phyloP scores from a whole-genome alignment of 2,329 filamentous ascomycete genomes.

The Claviceps humidiphila region DNA sequence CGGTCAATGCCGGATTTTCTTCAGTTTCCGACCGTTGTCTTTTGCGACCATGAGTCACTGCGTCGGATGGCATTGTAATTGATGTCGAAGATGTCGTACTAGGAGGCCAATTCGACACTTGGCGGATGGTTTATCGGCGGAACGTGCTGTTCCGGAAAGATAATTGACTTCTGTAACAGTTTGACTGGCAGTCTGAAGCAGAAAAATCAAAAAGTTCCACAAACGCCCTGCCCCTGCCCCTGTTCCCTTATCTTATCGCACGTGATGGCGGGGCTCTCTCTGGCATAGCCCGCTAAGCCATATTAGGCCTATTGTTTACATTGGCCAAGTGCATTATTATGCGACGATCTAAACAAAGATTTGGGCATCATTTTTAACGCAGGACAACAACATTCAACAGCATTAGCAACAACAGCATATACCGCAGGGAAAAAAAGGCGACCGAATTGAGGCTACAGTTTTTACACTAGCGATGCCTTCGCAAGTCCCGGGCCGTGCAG shows the following conservation, averaged over 20 bases:
- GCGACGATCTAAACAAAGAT: slow-evolving; percentile 17
- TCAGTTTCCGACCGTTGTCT: slow-evolving; percentile 22
- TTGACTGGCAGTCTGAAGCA: not conserved
- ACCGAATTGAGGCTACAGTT: not conserved
- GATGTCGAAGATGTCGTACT: not conserved
- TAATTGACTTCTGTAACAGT: not conserved
- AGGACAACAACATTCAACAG: not conserved
- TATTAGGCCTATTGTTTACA: slow-evolving; percentile 22
- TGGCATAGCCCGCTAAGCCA: slow-evolving; percentile 13
- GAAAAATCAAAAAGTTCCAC: not conserved
- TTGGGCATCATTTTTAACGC: not conserved
- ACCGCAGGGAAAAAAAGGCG: not conserved
- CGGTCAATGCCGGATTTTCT: slow-evolving; percentile 15
- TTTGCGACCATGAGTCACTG: slow-evolving; percentile 19
- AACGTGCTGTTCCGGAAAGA: not conserved
- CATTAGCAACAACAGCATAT: not conserved
- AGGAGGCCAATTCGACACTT: not conserved
- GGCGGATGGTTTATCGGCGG: not conserved
- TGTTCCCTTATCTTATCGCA: slow-evolving; percentile 18
- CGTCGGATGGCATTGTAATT: not conserved
- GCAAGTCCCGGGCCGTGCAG: slow-evolving; percentile 32
- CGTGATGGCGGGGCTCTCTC: slow-evolving; percentile 15
- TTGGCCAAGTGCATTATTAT: slow-evolving; percentile 8
- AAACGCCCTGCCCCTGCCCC: too few relatives aligned
- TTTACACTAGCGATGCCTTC: slow-evolving; percentile 30